A percentile compares a stretch with the other conserved stretches of the same genome.
These are phyloP conservation scores for Mortierella sp. DNA, from an alignment of 371 early-diverging fungal genomes.

Conservation along the genomic window DNA sequence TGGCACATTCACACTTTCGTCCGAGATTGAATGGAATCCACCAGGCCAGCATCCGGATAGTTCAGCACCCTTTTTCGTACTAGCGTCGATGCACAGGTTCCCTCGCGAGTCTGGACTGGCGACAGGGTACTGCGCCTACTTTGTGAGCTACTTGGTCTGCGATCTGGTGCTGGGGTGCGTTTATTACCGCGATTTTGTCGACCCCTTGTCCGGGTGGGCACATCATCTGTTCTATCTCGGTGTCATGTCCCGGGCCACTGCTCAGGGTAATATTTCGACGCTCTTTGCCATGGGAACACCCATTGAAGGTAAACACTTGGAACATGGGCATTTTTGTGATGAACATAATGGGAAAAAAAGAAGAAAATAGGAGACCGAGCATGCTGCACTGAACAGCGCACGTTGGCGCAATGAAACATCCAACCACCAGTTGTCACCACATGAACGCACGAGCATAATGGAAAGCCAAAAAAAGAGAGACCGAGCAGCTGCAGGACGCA, in stretches of 20 bases:
- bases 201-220: slow-evolving; percentile 67
- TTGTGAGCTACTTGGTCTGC: slow-evolving; percentile 59
- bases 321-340: not conserved
- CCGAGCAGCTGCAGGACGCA: not conserved
- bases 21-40: slow-evolving; percentile 36
- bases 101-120: slow-evolving; percentile 35
- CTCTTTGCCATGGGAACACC: slow-evolving; percentile 50
- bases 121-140: slow-evolving; percentile 47
- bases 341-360: not conserved
- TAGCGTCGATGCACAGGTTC: slow-evolving; percentile 29
- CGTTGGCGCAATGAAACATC: not conserved
- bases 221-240: slow-evolving; percentile 65
- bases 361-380: not conserved
- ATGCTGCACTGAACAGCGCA: not conserved
- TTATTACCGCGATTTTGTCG: slow-evolving; percentile 62
- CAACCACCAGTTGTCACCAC: not conserved
- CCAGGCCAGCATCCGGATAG: not conserved
- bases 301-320: slow-evolving; percentile 36
- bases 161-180: slow-evolving; percentile 62
- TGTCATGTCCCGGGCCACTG: slow-evolving; percentile 37
- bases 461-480: not conserved
- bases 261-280: slow-evolving; percentile 35
- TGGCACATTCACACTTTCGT: slow-evolving; percentile 35
- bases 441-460: not conserved
- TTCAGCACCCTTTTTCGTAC: slow-evolving; percentile 1